Conservation (phyloP, 1,284 basidiomycete species). For the Tremellales sp. region DNA sequence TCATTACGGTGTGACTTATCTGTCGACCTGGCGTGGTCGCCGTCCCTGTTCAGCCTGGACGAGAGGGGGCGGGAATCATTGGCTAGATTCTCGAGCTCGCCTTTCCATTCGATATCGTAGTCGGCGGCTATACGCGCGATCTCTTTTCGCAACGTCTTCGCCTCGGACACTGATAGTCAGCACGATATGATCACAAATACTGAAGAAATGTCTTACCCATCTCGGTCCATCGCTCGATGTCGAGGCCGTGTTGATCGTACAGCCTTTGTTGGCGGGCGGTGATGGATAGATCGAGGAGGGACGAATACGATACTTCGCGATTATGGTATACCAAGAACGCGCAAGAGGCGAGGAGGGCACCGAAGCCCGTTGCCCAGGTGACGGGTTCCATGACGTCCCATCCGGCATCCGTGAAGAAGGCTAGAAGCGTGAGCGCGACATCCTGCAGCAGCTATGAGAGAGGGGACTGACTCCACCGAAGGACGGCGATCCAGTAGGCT, state of each 20-base stretch:
- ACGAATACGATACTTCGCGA: slow-evolving; percentile 64
- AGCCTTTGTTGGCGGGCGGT: slow-evolving; percentile 57
- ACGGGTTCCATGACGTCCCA: slow-evolving; percentile 70
- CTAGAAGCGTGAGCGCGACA: slow-evolving; percentile 8
- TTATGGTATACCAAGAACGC: slow-evolving; percentile 54
- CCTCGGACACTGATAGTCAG: slow-evolving; percentile 51
- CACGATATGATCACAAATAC: not conserved
- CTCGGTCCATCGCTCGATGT: slow-evolving; percentile 61
- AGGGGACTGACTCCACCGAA: slow-evolving; percentile 53
- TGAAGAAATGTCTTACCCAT: slow-evolving; percentile 26
- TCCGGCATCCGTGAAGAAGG: slow-evolving; percentile 34
- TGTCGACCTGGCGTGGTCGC: too few species aligned
- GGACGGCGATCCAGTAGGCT: slow-evolving; percentile 61
- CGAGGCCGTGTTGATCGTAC: slow-evolving; percentile 59
- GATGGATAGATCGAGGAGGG: slow-evolving; percentile 57
- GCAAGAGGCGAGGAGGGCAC: slow-evolving; percentile 23
- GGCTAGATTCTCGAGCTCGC: slow-evolving; percentile 31
- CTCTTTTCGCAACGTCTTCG: slow-evolving; percentile 54
- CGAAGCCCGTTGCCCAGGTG: slow-evolving; percentile 36
- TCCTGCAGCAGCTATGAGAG: not conserved
- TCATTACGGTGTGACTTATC: not conserved
- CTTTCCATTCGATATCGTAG: slow-evolving; percentile 55
- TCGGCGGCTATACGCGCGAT: slow-evolving; percentile 61
- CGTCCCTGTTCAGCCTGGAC: not conserved
- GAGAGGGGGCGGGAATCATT: not conserved